phyloP scores from a whole-genome alignment of 345 rosid genomes.

The Gossypium turneri region DNA sequence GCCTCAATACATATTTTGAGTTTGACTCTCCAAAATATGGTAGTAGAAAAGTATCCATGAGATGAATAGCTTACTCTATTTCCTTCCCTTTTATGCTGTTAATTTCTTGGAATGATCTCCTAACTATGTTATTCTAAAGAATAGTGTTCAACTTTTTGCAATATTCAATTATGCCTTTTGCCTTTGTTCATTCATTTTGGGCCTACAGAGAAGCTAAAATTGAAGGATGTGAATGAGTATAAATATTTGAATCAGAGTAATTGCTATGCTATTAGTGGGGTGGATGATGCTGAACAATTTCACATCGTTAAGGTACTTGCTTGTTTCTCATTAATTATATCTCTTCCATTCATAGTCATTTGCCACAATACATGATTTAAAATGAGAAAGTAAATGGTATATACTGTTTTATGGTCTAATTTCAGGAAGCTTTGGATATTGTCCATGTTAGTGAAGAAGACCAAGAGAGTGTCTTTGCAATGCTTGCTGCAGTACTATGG shows the following conservation, averaged over 20 bases:
- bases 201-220: constrained; percentile 70
- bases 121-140: constrained; percentile 8
- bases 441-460: constrained; percentile 95
- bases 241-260: constrained; percentile 84
- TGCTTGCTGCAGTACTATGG: constrained; percentile 99
- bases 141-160: background rate
- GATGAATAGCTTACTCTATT: background rate
- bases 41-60: background rate
- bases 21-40: background rate
- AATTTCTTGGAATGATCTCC: background rate
- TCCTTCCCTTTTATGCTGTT: constrained; percentile 9
- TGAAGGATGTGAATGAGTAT: constrained; percentile 70
- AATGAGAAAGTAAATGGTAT: constrained; percentile 6
- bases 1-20: background rate
- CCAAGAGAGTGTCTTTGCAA: constrained; percentile 93
- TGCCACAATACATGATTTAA: background rate
- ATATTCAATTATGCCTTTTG: background rate
- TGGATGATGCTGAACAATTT: constrained; percentile 81
- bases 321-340: constrained; percentile 6
- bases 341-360: constrained; percentile 5
- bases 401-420: constrained; percentile 19
- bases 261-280: constrained; percentile 70
- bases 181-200: constrained; percentile 14
- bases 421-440: constrained; percentile 89
- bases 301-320: constrained; percentile 54